phyloP scores from a whole-genome alignment of 768 basidiomycete genomes.

The Lepiota venenata region DNA sequence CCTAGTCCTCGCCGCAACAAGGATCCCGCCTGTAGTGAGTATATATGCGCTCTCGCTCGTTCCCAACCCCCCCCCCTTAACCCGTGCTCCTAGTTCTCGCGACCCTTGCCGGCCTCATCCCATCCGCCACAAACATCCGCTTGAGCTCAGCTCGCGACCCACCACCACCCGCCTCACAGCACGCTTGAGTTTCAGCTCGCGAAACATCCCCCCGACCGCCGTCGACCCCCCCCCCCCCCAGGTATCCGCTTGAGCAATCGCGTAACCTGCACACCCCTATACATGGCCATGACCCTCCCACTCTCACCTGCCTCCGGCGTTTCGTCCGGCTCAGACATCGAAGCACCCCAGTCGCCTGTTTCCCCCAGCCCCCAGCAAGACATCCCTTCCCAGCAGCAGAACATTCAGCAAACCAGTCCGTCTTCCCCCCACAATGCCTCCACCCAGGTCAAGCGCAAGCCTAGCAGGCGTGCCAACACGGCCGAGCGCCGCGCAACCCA shows the following conservation, averaged over 20 bases:
- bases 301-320: slow-evolving; percentile 8
- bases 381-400: slow-evolving; percentile 4
- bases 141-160: slow-evolving; percentile 70
- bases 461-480: slow-evolving; percentile 88
- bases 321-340: slow-evolving; percentile 23
- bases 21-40: slow-evolving; percentile 48
- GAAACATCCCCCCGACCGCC: slow-evolving; percentile 22
- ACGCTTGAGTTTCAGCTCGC: slow-evolving; percentile 79
- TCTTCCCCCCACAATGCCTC: slow-evolving; percentile 13
- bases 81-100: slow-evolving; percentile 61
- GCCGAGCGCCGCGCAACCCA: slow-evolving; percentile 95
- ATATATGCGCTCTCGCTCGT: background rate
- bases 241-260: slow-evolving; percentile 44
- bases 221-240: slow-evolving; percentile 13
- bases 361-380: slow-evolving; percentile 22
- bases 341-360: slow-evolving; percentile 46
- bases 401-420: slow-evolving; percentile 12
- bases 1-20: slow-evolving; percentile 39
- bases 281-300: slow-evolving; percentile 10
- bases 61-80: slow-evolving; percentile 19
- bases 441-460: slow-evolving; percentile 70
- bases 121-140: slow-evolving; percentile 44
- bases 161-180: slow-evolving; percentile 44
- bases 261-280: slow-evolving; percentile 25
- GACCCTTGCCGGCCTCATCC: slow-evolving; percentile 88